These are phyloP conservation scores for Trametes hirsuta DNA, from an alignment of 1,284 basidiomycete genomes.

Conservation along the genomic window DNA sequence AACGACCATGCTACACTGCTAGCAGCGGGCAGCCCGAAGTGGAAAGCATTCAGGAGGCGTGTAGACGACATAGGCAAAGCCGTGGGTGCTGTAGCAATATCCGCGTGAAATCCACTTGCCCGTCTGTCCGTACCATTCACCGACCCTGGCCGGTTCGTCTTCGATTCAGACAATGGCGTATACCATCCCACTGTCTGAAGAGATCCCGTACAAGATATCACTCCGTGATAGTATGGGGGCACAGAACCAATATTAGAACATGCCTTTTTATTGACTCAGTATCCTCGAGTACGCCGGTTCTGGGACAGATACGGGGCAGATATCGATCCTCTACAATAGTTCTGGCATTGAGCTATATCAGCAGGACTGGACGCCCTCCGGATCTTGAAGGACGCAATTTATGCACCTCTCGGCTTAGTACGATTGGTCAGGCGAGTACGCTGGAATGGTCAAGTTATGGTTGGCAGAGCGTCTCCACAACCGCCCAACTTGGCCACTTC, in stretches of 20 bases:
- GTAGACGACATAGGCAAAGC: slow-evolving; percentile 73
- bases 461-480: no score
- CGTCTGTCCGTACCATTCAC: background rate
- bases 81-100: slow-evolving; percentile 43
- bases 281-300: slow-evolving; percentile 57
- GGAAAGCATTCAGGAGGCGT: slow-evolving; percentile 66
- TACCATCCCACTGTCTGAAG: slow-evolving; percentile 27
- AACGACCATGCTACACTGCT: slow-evolving; percentile 59
- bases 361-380: no score
- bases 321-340: slow-evolving; percentile 36
- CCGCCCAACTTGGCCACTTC: no score
- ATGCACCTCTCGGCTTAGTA: no score
- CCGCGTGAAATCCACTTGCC: slow-evolving; percentile 10
- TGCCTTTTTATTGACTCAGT: slow-evolving; percentile 81
- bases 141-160: slow-evolving; percentile 25
- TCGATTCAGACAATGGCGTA: slow-evolving; percentile 30
- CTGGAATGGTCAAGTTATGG: no score
- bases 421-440: no score
- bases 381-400: no score
- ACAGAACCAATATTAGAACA: slow-evolving; percentile 56
- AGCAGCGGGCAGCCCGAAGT: slow-evolving; percentile 63
- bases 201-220: slow-evolving; percentile 19
- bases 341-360: no score
- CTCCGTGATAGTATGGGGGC: slow-evolving; percentile 17
- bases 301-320: slow-evolving; percentile 93